These are phyloP conservation scores for Wallacemonas sp. DNA, from an alignment of 208 protist genomes.

Conservation along the genomic window DNA sequence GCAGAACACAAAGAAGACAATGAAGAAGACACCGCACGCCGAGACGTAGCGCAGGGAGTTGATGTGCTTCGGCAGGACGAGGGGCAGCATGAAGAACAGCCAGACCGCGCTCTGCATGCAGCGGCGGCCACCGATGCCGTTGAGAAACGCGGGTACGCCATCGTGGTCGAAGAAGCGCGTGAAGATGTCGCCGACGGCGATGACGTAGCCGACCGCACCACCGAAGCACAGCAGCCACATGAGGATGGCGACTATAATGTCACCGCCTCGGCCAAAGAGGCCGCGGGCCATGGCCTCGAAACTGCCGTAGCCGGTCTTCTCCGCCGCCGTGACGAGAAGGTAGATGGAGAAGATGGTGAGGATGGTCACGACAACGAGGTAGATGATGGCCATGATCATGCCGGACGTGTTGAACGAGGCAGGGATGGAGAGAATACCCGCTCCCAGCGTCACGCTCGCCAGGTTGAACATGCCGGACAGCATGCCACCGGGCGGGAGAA, in stretches of 20 bases:
- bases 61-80: conserved; percentile 61
- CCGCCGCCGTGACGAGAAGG: conserved; percentile 40
- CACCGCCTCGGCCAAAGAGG: conserved; percentile 52
- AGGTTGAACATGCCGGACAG: conserved; percentile 53
- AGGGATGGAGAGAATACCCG: conserved; percentile 64
- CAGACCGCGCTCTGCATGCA: conserved; percentile 52
- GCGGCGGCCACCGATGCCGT: conserved; percentile 34
- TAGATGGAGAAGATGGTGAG: conserved; percentile 60
- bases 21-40: conserved; percentile 46
- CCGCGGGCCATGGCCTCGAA: conserved; percentile 42
- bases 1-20: conserved; percentile 66
- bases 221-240: conserved; percentile 58
- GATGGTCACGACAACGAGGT: conserved; percentile 36
- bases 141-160: conserved; percentile 35
- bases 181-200: conserved; percentile 49
- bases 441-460: conserved; percentile 47
- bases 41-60: conserved; percentile 78
- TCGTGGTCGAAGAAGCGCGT: conserved; percentile 30
- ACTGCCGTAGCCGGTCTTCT: conserved; percentile 36
- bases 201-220: conserved; percentile 59
- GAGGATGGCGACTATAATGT: conserved; percentile 50
- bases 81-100: conserved; percentile 60
- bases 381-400: conserved; percentile 45
- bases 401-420: conserved; percentile 58
- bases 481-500: conserved; percentile 56